Evolutionary conservation across 495 filamentous ascomycete species (phyloP).

Genomic region (Xylaria sp.): DNA sequence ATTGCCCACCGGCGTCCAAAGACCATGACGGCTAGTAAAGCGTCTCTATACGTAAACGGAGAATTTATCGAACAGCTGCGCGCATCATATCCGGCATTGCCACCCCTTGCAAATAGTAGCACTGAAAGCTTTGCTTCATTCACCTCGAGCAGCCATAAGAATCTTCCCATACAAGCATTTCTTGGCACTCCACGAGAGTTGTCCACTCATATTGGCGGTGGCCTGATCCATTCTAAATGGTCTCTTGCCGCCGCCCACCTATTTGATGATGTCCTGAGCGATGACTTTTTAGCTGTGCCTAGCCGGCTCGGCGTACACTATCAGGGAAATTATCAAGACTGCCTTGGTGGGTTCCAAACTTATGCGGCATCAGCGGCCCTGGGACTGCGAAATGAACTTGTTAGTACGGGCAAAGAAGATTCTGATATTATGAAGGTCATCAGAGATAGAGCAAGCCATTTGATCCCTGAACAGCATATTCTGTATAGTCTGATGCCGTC

Average conservation of each 20-base stretch:
- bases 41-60: slow-evolving; percentile 88
- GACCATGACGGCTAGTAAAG: slow-evolving; percentile 78
- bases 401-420: slow-evolving; percentile 88
- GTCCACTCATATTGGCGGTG: slow-evolving; percentile 78
- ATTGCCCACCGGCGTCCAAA: slow-evolving; percentile 81
- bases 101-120: slow-evolving; percentile 64
- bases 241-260: slow-evolving; percentile 88
- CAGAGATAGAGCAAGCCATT: slow-evolving; percentile 75
- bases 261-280: slow-evolving; percentile 85
- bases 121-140: slow-evolving; percentile 68
- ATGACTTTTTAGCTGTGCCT: slow-evolving; percentile 90
- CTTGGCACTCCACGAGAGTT: slow-evolving; percentile 92
- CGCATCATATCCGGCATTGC: slow-evolving; percentile 80
- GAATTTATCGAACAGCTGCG: slow-evolving; percentile 93
- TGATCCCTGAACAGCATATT: slow-evolving; percentile 84
- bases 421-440: slow-evolving; percentile 93
- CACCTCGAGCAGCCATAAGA: slow-evolving; percentile 59
- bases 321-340: slow-evolving; percentile 94
- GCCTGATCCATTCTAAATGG: slow-evolving; percentile 80
- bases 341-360: slow-evolving; percentile 93
- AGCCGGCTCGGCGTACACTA: slow-evolving; percentile 90
- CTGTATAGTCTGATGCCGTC: slow-evolving; percentile 83
- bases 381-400: slow-evolving; percentile 87
- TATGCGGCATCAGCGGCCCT: slow-evolving; percentile 93
- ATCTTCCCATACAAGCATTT: slow-evolving; percentile 84